Percentiles rank a stretch among this genome's conserved stretches.
phyloP scores from a whole-genome alignment of 306 rosid genomes.

The Corylus heterophylla region DNA sequence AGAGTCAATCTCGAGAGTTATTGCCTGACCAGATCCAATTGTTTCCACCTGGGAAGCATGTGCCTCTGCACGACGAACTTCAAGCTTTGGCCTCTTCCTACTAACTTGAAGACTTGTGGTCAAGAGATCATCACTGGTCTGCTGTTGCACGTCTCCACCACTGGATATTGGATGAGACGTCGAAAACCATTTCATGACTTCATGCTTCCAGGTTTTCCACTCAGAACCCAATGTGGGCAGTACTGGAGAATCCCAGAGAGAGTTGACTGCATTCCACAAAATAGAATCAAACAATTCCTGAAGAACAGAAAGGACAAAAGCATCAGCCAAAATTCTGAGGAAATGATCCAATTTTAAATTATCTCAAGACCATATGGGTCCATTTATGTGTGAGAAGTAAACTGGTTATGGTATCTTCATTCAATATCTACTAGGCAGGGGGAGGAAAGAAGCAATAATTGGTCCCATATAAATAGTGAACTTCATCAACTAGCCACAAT shows the following conservation, averaged over 20 bases:
- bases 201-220: conserved; percentile 99
- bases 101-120: conserved; percentile 61
- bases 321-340: conserved; percentile 29
- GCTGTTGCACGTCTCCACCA: conserved; percentile 51
- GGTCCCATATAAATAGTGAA: background rate
- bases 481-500: conserved; percentile 11
- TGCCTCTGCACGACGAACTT: conserved; percentile 94
- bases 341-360: background rate
- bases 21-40: conserved; percentile 54
- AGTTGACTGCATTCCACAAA: conserved; percentile 74
- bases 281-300: conserved; percentile 88
- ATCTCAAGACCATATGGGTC: conserved; percentile 16
- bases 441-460: background rate
- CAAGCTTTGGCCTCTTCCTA: conserved; percentile 95
- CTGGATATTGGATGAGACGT: conserved; percentile 50
- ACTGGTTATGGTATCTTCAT: background rate
- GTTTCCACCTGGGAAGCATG: conserved; percentile 66
- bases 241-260: conserved; percentile 55
- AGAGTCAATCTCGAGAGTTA: conserved; percentile 63
- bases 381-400: conserved; percentile 19
- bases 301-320: conserved; percentile 31
- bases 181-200: conserved; percentile 84
- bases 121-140: conserved; percentile 47
- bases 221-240: conserved; percentile 77
- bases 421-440: background rate